Evolutionary conservation across 345 rosid genomes (phyloP).

Genomic region (Populus davidiana): DNA sequence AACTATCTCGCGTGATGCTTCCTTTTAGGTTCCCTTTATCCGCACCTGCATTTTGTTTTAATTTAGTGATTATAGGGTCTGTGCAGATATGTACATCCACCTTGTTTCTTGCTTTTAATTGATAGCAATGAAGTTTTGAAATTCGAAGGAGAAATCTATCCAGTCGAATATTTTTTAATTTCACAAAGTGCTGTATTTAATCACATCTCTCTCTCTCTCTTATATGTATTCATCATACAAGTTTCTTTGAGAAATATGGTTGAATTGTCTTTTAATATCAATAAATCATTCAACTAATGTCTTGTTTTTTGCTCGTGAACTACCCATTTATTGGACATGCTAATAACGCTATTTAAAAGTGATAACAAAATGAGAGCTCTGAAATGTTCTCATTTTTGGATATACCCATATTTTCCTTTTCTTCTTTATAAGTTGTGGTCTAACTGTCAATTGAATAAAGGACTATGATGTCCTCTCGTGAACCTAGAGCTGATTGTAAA

Average conservation of each 20-base stretch:
- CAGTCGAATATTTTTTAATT: neutral
- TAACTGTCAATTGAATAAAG: neutral
- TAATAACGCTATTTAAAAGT: neutral
- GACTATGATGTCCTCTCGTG: neutral
- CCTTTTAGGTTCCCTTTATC: neutral
- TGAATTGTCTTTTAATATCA: neutral
- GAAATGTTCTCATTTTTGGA: neutral
- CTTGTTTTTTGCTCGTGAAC: neutral
- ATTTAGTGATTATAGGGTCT: neutral
- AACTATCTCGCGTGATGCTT: slow-evolving; percentile 20
- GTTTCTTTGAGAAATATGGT: neutral
- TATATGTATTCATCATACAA: neutral
- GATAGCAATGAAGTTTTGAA: neutral
- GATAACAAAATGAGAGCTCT: neutral
- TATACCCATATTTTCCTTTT: neutral
- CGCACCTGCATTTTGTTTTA: slow-evolving; percentile 5
- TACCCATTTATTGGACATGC: neutral
- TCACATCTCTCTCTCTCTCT: neutral
- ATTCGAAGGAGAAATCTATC: neutral
- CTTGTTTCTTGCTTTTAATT: neutral
- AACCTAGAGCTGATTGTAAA: neutral
- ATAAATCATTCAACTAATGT: neutral
- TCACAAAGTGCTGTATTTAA: neutral
- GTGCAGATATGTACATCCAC: neutral
- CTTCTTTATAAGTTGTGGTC: neutral